Base-by-base conservation (phyloP, 306 rosid species). In the Prunus dulcis region DNA sequence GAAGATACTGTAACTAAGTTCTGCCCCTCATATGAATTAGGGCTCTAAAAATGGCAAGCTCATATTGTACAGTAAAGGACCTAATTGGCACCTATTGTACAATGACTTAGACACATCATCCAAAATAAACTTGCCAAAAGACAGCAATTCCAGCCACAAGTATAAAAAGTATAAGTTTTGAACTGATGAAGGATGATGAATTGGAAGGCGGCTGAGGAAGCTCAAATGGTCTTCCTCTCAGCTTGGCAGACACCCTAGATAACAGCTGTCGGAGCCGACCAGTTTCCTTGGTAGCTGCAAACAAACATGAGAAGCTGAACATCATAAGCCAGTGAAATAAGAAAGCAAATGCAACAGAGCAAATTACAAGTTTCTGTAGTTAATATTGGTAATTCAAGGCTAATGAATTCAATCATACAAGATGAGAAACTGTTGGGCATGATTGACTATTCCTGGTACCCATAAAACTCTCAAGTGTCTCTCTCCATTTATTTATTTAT, bases 61-160 rank as follows among this genome's bases (percentile, higher is more conserved):
- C 17, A 65, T 83, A 79, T 77, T 75, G 84, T 83, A 85, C 87
- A 84, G 30, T 71, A 12, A 74, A 72, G 74, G 75, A 84, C 32
- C 81, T 70, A 75, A 61, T 71, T 71, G 46, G 64, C 66, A 57
- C 65, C 63, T 15, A 68, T 57, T 51, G 72, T 68, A 80, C 76
- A 74, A 10, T 32, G 69, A n/a, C 3, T 60, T 45, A 22, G 67
- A 45, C 76, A 67, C 73, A 69, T 83, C 81, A 93, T 76, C 80
- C 76, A 38, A 81, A 82, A 75, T 82, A 90, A 75, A 82, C 88
- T 68, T 94, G 93, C 96, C 96, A 90, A 55, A 82, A 73, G 75
- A 87, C 78, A 57, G 96, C 97, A 80, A 90, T 49, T 47, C 90
- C 96, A 72, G 93, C 91, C 72, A 89, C 89, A 20, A 86, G 20